Evolutionary conservation across 2,329 filamentous ascomycete genomes (phyloP), one percentile per base, ranked within the genome.

Genomic region (Ciborinia camelliae): DNA sequence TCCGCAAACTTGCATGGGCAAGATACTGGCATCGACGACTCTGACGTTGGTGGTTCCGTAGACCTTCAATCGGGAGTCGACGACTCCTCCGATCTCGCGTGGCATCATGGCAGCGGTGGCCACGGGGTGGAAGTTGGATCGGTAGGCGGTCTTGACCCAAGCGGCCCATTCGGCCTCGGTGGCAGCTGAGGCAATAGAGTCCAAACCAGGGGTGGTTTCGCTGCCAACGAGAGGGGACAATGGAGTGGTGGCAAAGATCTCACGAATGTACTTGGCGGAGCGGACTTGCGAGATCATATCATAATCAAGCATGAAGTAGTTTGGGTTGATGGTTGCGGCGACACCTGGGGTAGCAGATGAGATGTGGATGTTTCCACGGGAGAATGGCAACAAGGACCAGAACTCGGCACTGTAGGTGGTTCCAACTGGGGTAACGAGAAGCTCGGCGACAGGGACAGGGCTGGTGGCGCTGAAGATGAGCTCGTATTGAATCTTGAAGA

Each of bases 331-430:
- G 12, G 78, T 74, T 0, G 80, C 78, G 10, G 73, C 67, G 2
- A 76, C 76, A 6, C 73, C 70, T 12, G 77, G 69, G 28, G 79
- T 74, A 0, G 76, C 60, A 2, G 76, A 75, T 5, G 72, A 71
- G 68, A 87, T 84, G 74, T 87, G 85, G 54, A 84, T 80, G 45
- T 77, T 78, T 2, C 85, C 85, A 0, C 83, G 80, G 2, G 82
- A 82, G 71, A 85, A 82, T 0, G 86, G 75, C 57, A 81, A 80
- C 58, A 82, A 74, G 2, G 66, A 45, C 51, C 62, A 66, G 26
- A 64, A 69, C 35, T 68, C 61, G 0, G 58, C 30, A 10, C 23
- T 37, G 23, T 41, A 61, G 8, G 72, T 69, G 8, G 77, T 68
- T 28, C 79, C 74, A 0, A 75, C 61, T 4, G 76, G 75, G 5